Evolutionary conservation across 2,329 filamentous ascomycete species (phyloP), one percentile per base, ranked within the genome.

Genomic region (Diaporthe ilicicola): DNA sequence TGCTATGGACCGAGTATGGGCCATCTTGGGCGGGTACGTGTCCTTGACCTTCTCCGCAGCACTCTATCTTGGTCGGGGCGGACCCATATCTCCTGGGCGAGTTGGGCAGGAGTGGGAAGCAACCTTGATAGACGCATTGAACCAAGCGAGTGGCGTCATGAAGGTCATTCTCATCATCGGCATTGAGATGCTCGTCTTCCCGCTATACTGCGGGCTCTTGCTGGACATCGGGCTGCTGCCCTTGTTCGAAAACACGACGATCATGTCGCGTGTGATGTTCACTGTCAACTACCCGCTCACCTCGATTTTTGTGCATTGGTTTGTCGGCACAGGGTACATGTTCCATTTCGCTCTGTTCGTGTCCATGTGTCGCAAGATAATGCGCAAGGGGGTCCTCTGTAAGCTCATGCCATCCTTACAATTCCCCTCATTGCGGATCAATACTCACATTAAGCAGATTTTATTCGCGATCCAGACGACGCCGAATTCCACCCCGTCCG

Each of bases 291-390:
- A 92, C 72, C 96, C 96, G 0, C 88, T 95, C 75, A 98, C 94
- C 0, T 97, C 95, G 17, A 90, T 97, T 17, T 99, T 99, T 79
- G 93, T 98, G 66, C 96, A 99, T 80, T 99, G 96, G 96, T 99
- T 99, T 78, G 92, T 98, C 70, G 96, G 96, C 61, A 99, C 96
- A 4, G 97, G 95, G 74, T 99, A 99, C 82, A 99, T 99, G 97
- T 99, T 99, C 83, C 96, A 99, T 80, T 99, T 99, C 79, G 96
- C 96, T 6, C 88, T 99, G 3, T 99, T 99, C 79, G 96, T 99
- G 22, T 97, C 95, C 70, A 98, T 99, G 95, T 99, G 96, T 82
- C 92, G 96, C 73, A 98, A 97, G 84, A 97, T 98, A 71, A 93
- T 99, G 92, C 92, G 96, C 74, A 94, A 91, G 75, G 96, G 96